Evolutionary conservation across 2,329 filamentous ascomycete genomes (phyloP).

Genomic region (Ceratocystis destructans): DNA sequence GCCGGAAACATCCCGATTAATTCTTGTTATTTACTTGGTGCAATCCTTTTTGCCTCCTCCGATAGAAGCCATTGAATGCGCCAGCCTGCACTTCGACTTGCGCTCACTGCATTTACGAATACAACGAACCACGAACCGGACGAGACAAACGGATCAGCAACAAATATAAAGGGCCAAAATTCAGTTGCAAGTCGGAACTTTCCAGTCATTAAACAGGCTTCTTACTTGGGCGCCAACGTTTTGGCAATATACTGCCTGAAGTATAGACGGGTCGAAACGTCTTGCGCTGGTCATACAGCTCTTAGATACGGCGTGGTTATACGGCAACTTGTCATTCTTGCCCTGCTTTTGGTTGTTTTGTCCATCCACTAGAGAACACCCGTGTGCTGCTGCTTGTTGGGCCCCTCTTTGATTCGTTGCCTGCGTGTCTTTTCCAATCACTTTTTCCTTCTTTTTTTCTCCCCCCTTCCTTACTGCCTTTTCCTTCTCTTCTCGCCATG

Average conservation of each 20-base stretch:
- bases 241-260: no score
- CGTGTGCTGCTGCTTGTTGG: neutral
- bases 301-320: no score
- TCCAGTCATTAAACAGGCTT: no score
- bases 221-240: no score
- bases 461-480: neutral
- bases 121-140: neutral
- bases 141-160: neutral
- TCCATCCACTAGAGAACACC: neutral
- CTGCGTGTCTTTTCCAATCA: neutral
- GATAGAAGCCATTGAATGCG: neutral
- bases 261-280: no score
- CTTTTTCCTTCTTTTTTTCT: neutral
- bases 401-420: neutral
- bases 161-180: no score
- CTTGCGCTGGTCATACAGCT: no score
- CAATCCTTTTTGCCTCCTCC: neutral
- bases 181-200: no score
- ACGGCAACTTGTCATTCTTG: no score
- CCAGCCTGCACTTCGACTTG: neutral
- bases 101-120: neutral
- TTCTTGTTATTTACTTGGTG: neutral
- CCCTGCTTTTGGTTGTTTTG: neutral
- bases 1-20: neutral
- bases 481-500: constrained; percentile 26